These are phyloP conservation scores for Trametes pubescens DNA, from an alignment of 1,284 basidiomycete species.

Conservation along the genomic window DNA sequence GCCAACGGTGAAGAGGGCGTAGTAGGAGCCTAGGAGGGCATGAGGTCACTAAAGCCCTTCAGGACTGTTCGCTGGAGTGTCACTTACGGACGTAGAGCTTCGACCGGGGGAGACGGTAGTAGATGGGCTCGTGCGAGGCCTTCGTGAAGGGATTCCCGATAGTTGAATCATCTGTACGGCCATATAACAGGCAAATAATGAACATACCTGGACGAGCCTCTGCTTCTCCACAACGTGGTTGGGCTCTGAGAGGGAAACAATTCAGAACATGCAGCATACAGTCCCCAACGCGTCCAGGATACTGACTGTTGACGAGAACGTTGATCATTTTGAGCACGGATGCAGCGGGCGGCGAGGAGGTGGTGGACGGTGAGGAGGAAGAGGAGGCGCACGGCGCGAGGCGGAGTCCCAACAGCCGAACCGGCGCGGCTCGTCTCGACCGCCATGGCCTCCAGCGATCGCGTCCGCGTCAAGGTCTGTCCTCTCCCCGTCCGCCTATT, in stretches of 20 bases:
- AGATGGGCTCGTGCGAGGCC: conserved; percentile 52
- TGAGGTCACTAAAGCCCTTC: conserved; percentile 11
- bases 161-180: not conserved
- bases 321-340: conserved; percentile 55
- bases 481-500: conserved; percentile 15
- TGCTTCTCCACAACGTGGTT: conserved; percentile 73
- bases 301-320: conserved; percentile 59
- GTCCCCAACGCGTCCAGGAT: not conserved
- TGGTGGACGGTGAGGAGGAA: conserved; percentile 31
- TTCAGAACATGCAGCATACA: not conserved
- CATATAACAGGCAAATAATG: not conserved
- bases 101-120: conserved; percentile 56
- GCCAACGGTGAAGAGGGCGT: conserved; percentile 59
- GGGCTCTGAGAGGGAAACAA: conserved; percentile 53
- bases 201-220: conserved; percentile 66
- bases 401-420: conserved; percentile 40
- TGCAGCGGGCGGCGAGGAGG: conserved; percentile 22
- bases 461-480: conserved; percentile 77
- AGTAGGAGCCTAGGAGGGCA: conserved; percentile 58
- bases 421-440: conserved; percentile 41
- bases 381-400: conserved; percentile 26
- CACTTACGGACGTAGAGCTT: conserved; percentile 57
- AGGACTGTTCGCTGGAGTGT: not conserved
- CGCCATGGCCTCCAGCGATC: conserved; percentile 60
- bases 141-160: conserved; percentile 30